Conservation (phyloP, 495 filamentous ascomycete genomes). For the Talaromyces thailandensis region DNA sequence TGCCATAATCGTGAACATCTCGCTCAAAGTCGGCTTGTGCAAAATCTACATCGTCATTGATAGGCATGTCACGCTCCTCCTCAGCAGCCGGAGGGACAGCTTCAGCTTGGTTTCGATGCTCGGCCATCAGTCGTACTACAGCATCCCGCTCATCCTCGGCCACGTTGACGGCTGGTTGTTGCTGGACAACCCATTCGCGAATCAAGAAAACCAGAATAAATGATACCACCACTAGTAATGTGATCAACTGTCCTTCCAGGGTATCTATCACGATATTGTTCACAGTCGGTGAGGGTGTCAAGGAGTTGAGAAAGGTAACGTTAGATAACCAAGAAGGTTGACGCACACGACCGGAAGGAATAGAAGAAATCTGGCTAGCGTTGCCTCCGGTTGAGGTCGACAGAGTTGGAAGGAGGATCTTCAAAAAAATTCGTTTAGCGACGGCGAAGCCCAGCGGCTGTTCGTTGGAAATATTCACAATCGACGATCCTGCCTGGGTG, state of each 20-base stretch:
- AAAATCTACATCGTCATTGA: background rate
- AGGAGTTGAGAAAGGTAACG: slow-evolving; percentile 57
- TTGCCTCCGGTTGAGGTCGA: slow-evolving; percentile 15
- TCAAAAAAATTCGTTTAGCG: slow-evolving; percentile 33
- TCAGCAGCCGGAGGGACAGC: slow-evolving; percentile 9
- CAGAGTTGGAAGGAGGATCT: slow-evolving; percentile 30
- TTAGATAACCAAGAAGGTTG: slow-evolving; percentile 55
- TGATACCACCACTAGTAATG: slow-evolving; percentile 75
- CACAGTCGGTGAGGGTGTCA: slow-evolving; percentile 63
- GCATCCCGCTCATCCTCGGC: slow-evolving; percentile 43
- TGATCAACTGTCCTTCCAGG: slow-evolving; percentile 89
- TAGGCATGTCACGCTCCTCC: slow-evolving; percentile 13
- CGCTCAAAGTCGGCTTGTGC: background rate
- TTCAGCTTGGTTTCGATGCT: slow-evolving; percentile 22
- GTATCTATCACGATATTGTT: slow-evolving; percentile 78
- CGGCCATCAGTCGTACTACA: slow-evolving; percentile 30
- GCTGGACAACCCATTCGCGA: slow-evolving; percentile 95
- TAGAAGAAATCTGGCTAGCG: slow-evolving; percentile 14
- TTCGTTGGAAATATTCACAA: slow-evolving; percentile 30
- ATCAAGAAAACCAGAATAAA: slow-evolving; percentile 96
- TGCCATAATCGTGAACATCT: background rate
- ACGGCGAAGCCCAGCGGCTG: slow-evolving; percentile 43
- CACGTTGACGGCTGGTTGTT: slow-evolving; percentile 70
- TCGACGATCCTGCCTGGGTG: slow-evolving; percentile 26
- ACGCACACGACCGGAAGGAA: slow-evolving; percentile 19